Evolutionary conservation across 208 protist genomes (phyloP).

Genomic region (Phytomonas francai): DNA sequence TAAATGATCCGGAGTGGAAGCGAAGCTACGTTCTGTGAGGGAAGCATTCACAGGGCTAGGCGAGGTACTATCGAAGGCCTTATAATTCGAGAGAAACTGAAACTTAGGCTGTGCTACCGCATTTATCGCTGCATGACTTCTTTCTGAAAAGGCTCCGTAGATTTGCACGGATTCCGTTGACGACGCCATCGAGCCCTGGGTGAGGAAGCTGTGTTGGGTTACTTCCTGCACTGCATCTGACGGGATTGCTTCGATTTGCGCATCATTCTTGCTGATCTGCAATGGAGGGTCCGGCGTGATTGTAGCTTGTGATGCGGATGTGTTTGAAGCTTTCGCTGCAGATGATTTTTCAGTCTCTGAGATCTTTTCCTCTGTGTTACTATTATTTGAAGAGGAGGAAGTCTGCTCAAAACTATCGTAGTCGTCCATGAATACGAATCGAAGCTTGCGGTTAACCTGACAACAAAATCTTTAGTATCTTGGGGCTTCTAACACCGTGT

Average conservation of each 20-base stretch:
- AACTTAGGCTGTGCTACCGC: constrained; percentile 16
- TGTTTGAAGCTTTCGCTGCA: constrained; percentile 1
- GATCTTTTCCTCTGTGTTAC: constrained; percentile 6
- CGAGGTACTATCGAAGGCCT: constrained; percentile 26
- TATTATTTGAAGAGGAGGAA: constrained; percentile 11
- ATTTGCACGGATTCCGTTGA: background rate
- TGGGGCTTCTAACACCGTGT: background rate
- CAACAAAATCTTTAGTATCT: constrained; percentile 7
- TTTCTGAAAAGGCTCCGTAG: constrained; percentile 15
- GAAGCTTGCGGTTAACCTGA: constrained; percentile 1
- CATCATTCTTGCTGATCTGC: background rate
- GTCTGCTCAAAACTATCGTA: constrained; percentile 67
- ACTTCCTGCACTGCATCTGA: background rate
- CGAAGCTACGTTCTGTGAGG: too few relatives aligned
- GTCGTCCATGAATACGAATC: constrained; percentile 31
- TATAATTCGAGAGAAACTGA: constrained; percentile 27
- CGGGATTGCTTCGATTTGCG: background rate
- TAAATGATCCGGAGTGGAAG: too few relatives aligned
- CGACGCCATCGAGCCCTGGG: background rate
- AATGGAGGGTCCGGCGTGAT: too few relatives aligned
- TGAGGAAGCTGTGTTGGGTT: background rate
- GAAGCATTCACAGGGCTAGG: background rate
- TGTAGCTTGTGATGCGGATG: too few relatives aligned
- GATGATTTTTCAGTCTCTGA: background rate
- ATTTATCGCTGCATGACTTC: background rate